These are phyloP conservation scores for Xylariaceae sp. DNA, from an alignment of 2,329 filamentous ascomycete species.

Conservation along the genomic window DNA sequence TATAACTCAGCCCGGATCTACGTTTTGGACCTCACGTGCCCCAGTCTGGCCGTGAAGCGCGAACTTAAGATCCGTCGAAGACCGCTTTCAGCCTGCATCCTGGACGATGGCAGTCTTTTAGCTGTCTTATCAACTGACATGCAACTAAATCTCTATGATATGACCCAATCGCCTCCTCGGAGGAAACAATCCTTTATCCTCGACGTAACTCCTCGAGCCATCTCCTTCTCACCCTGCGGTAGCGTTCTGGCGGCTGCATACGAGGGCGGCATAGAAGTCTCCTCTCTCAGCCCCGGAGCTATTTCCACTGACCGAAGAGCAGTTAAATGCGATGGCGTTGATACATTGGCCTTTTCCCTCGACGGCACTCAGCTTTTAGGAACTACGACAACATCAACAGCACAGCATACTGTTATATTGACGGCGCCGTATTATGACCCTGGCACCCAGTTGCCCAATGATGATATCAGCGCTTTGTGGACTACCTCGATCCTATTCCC, in stretches of 20 bases:
- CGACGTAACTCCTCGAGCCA: slow-evolving; percentile 70
- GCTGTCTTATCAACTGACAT: slow-evolving; percentile 78
- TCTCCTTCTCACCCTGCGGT: slow-evolving; percentile 75
- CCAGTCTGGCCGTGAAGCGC: slow-evolving; percentile 59
- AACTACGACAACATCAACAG: slow-evolving; percentile 60
- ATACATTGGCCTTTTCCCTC: slow-evolving; percentile 67
- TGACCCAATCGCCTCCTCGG: slow-evolving; percentile 59
- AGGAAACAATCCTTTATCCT: slow-evolving; percentile 70
- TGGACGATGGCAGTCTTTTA: slow-evolving; percentile 69
- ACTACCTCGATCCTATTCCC: slow-evolving; percentile 82
- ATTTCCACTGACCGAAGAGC: slow-evolving; percentile 63
- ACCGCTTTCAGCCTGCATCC: slow-evolving; percentile 70
- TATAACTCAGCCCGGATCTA: slow-evolving; percentile 84
- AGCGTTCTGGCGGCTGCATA: slow-evolving; percentile 80
- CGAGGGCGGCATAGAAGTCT: slow-evolving; percentile 82
- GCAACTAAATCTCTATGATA: slow-evolving; percentile 80
- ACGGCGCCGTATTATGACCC: slow-evolving; percentile 77
- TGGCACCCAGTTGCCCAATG: slow-evolving; percentile 58
- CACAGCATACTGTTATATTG: slow-evolving; percentile 67
- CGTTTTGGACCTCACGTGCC: slow-evolving; percentile 61
- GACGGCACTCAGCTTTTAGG: slow-evolving; percentile 75
- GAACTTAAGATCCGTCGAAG: slow-evolving; percentile 76
- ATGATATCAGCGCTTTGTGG: slow-evolving; percentile 71
- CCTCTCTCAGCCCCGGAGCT: slow-evolving; percentile 62
- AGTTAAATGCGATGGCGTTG: slow-evolving; percentile 73